These are phyloP conservation scores for Pterulicium gracile DNA, from an alignment of 1,284 basidiomycete genomes.

Conservation along the genomic window DNA sequence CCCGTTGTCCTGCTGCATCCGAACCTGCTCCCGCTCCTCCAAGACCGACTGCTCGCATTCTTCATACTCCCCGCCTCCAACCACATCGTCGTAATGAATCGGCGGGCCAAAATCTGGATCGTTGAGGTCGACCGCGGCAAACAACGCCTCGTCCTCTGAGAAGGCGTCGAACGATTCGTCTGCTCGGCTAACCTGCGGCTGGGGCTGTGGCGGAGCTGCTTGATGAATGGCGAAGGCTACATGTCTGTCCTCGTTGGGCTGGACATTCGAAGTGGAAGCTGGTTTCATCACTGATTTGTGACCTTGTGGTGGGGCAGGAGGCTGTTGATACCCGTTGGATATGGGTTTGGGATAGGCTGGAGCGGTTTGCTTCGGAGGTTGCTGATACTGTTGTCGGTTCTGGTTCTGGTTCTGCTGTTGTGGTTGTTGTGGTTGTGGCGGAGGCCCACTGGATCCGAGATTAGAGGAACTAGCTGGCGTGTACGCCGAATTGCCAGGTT, in stretches of 20 bases:
- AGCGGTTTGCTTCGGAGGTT: slow-evolving; percentile 1
- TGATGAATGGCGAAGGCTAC: neutral
- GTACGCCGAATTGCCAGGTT: slow-evolving; percentile 6
- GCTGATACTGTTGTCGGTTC: too few species aligned
- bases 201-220: slow-evolving; percentile 7
- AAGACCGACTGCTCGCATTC: slow-evolving; percentile 5
- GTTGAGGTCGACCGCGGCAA: slow-evolving; percentile 46
- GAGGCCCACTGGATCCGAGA: neutral
- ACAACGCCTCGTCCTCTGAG: slow-evolving; percentile 55
- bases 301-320: slow-evolving; percentile 17
- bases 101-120: slow-evolving; percentile 37
- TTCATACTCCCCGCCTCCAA: slow-evolving; percentile 10
- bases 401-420: too few species aligned
- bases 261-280: slow-evolving; percentile 8
- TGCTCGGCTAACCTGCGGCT: slow-evolving; percentile 10
- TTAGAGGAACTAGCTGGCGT: slow-evolving; percentile 2
- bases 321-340: too few species aligned
- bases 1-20: too few species aligned
- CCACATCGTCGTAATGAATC: slow-evolving; percentile 38
- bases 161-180: slow-evolving; percentile 40
- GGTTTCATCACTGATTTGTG: slow-evolving; percentile 9
- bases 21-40: too few species aligned
- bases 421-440: slow-evolving; percentile 1
- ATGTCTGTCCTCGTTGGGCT: slow-evolving; percentile 1
- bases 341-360: slow-evolving; percentile 11